phyloP scores from a whole-genome alignment of 768 basidiomycete species.

The Tricholoma sp. region DNA sequence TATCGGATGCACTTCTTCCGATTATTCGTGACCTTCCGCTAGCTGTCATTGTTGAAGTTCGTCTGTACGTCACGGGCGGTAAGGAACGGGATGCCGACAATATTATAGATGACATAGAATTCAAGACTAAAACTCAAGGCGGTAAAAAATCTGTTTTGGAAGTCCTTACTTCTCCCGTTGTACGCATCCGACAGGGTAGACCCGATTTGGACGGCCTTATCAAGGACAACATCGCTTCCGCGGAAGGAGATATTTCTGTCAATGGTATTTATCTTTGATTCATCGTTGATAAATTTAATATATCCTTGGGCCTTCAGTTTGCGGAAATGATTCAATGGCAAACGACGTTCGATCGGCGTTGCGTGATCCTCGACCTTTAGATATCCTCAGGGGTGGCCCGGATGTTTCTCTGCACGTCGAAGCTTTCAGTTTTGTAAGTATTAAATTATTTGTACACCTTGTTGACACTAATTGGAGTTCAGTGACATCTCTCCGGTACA shows the following conservation, averaged over 20 bases:
- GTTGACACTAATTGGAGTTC: background rate
- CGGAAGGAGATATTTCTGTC: slow-evolving; percentile 32
- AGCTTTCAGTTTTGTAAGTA: slow-evolving; percentile 5
- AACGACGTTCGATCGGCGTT: slow-evolving; percentile 29
- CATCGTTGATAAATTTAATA: background rate
- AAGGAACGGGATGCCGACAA: background rate
- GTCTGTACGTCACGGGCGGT: slow-evolving; percentile 13
- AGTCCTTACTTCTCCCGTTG: slow-evolving; percentile 4
- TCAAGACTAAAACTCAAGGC: background rate
- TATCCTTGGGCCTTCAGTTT: slow-evolving; percentile 24
- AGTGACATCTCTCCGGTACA: too few species aligned
- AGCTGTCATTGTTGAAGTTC: slow-evolving; percentile 10
- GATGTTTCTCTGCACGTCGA: slow-evolving; percentile 32
- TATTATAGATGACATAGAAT: slow-evolving; percentile 5
- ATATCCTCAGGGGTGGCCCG: slow-evolving; percentile 30
- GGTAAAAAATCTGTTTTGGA: background rate
- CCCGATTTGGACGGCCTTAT: slow-evolving; percentile 36
- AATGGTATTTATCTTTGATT: slow-evolving; percentile 25
- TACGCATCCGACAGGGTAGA: slow-evolving; percentile 31
- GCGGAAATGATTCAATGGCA: slow-evolving; percentile 33
- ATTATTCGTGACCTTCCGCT: slow-evolving; percentile 4
- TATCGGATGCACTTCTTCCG: slow-evolving; percentile 14
- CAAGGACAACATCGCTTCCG: slow-evolving; percentile 22
- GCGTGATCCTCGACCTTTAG: slow-evolving; percentile 23
- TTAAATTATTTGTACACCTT: background rate